phyloP scores from a whole-genome alignment of 306 rosid species.

The Purshia tridentata region DNA sequence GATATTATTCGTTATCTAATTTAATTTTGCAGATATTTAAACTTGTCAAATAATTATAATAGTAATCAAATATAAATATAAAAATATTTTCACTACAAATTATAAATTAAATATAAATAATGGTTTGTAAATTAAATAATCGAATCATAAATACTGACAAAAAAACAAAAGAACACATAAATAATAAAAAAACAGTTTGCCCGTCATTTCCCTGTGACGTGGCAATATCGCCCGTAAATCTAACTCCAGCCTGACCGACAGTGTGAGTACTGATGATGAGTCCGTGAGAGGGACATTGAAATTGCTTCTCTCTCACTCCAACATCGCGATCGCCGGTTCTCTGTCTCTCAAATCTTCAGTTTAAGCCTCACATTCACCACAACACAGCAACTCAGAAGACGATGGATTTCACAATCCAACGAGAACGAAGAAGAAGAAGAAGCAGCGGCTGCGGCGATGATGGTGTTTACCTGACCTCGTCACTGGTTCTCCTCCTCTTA shows the following conservation, averaged over 20 bases:
- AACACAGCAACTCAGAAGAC: neutral
- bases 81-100: no score
- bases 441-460: neutral
- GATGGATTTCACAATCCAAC: slow-evolving; percentile 9
- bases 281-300: neutral
- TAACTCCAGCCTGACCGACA: slow-evolving; percentile 10
- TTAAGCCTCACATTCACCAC: neutral
- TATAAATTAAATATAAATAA: no score
- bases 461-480: neutral
- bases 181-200: no score
- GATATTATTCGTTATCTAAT: no score
- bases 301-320: slow-evolving; percentile 10
- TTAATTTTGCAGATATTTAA: no score
- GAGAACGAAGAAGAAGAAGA: neutral
- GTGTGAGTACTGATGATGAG: neutral
- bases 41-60: no score
- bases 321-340: neutral
- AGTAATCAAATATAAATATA: no score
- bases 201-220: no score
- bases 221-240: neutral
- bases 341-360: neutral
- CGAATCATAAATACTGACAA: no score
- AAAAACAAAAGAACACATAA: no score
- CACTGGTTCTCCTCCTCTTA: neutral
- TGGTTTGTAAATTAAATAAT: no score